phyloP scores from a whole-genome alignment of 805 yeast genomes.

The Maudiozyma pseudohumilis region DNA sequence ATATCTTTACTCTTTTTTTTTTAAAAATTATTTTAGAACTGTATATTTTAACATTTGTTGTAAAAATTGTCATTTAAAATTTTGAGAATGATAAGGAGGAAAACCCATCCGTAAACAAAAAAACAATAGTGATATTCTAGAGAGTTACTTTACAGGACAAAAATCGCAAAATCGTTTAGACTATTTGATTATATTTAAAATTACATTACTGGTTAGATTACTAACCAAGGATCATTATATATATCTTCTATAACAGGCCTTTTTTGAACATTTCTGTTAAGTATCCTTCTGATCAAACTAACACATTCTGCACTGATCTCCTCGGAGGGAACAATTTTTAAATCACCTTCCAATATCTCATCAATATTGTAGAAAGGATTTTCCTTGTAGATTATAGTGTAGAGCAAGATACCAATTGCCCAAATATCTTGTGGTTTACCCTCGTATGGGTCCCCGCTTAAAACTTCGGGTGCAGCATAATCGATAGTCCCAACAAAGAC shows the following conservation, averaged over 20 bases:
- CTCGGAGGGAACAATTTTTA: constrained; percentile 37
- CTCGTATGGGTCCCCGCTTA: constrained; percentile 77
- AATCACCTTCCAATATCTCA: constrained; percentile 85
- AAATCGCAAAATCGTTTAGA: not conserved
- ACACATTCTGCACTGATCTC: constrained; percentile 49
- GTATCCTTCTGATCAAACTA: constrained; percentile 50
- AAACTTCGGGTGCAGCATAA: constrained; percentile 95
- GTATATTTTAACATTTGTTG: not conserved
- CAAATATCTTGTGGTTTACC: constrained; percentile 95
- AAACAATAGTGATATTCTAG: constrained; percentile 1
- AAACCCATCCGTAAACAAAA: not conserved
- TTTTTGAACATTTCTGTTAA: constrained; percentile 53
- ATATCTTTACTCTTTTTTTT: not conserved
- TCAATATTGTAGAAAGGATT: constrained; percentile 94
- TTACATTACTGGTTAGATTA: not conserved
- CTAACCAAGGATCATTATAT: constrained; percentile 60
- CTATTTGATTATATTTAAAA: not conserved
- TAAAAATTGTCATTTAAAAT: not conserved
- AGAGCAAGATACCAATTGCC: constrained; percentile 88
- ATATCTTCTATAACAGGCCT: constrained; percentile 73
- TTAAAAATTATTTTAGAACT: not conserved
- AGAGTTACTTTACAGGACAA: not conserved
- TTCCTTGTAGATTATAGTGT: constrained; percentile 85
- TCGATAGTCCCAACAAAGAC: constrained; percentile 96
- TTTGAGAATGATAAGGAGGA: too few relatives aligned